Base-by-base conservation (phyloP, 768 basidiomycete species). In the Pleurotus tuber-regium region DNA sequence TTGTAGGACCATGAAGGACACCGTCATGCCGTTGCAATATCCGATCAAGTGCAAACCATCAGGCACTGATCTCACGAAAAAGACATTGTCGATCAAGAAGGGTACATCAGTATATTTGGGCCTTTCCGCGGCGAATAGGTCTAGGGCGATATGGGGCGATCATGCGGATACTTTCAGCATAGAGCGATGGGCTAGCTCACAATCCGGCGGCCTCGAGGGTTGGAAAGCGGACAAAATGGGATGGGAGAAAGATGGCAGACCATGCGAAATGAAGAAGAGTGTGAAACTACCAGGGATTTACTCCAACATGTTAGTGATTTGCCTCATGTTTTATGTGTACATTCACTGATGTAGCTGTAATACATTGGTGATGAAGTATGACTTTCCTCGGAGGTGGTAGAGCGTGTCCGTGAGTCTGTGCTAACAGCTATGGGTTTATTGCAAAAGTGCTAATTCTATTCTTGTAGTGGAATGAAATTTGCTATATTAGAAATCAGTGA, bases 81-180 rank as follows among this genome's bases (percentile, higher is more conserved):
- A n/a, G n/a, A 66, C 73, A 31, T 58, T 79, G 1, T 41, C 61
- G 0, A 62, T 79, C 10, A 65, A 69, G 0, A 70, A 70, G 31
- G 68, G 68, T 30, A 77, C 76, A 31, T 28, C 59, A 47, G 44
- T 75, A 53, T 50, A 66, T 60, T 39, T 68, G 48, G 64, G 41
- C 10, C 9, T 42, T 11, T 42, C 41, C 18, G 54, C 57, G 23
- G 55, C 67, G 2, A 79, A 79, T 52, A 61, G 66, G 0, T 69
- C 69, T 38, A 65, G 63, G 14, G 65, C 66, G 10, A 55, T 78
- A 14, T 81, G 76, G 77, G 78, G 78, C 8, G 65, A 69, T 2
- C 77, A 80, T 53, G 72, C 73, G 2, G 31, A 63, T 11, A 72
- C 77, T 52, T 78, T 75, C 69, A 78, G 74, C 42, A 78, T 77